Evolutionary conservation across 2,329 filamentous ascomycete genomes (phyloP), one percentile per base, ranked within the genome.

Genomic region (Drechslerella coelobrocha): DNA sequence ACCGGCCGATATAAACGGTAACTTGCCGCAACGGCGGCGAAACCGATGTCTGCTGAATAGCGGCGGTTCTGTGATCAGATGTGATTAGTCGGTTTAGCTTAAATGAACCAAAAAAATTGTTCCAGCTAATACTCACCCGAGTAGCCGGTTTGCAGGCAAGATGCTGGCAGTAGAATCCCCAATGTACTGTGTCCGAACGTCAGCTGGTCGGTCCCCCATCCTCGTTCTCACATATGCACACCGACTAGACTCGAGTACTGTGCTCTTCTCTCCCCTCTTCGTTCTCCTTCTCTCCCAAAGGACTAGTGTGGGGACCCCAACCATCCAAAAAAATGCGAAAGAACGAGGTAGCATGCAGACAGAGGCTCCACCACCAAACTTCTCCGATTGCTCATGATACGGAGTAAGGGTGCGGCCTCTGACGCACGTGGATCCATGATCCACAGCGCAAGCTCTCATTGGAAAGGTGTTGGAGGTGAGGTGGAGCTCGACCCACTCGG

Each of bases 391-490:
- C 27, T 50, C 9, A 48, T 43, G 31, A 45, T 39, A 52, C n/a
- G 47, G 29, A 61, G 34, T 14, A 39, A 39, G 17, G 12, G 17
- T 52, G 23, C 21, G 17, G 51, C 54, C 53, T 54, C 45, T 68
- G 56, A 69, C 63, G 63, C 63, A 69, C 63, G 57, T 69, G 43
- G 51, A 55, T 69, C 51, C 57, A 68, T 45, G 45, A 24, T 51
- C 61, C 56, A 51, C 43, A 29, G 7, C 45, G 29, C 39, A 45
- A 27, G 4, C 31, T 41, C 43, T 26, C 26, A 43, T 50, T 53
- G 34, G 24, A n/a, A 53, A 54, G 47, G 53, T 59, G 65, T 69
- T 71, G 57, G 23, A 17, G 24, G n/a, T 29, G 52, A 27, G 41
- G 65, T 69, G 52, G 47, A 43, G 9, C 19, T 37, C 29, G 24